Evolutionary conservation across 257 asterid species (phyloP).

Genomic region (Solanum pinnatisectum): DNA sequence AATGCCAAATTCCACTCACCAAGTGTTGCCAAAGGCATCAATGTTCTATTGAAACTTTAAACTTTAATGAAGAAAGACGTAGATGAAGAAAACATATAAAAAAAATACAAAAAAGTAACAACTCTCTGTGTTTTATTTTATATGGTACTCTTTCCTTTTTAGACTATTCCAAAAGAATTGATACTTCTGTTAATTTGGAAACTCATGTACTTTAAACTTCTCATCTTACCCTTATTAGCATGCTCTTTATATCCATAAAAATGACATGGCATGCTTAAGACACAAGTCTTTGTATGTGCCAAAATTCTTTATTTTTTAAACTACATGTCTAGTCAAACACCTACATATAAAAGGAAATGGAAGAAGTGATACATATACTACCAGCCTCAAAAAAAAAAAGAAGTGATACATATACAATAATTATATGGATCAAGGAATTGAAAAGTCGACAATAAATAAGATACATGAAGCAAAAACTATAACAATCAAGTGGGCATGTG

Average conservation of each 20-base stretch:
- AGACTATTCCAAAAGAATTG: not conserved
- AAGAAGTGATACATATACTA: not conserved
- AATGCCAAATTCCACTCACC: not conserved
- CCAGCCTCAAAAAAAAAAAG: no score
- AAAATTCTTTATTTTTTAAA: not conserved
- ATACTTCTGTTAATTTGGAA: not conserved
- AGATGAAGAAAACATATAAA: not conserved
- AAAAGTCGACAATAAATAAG: not conserved
- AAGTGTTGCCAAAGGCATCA: not conserved
- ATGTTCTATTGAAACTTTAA: not conserved
- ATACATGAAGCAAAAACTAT: not conserved
- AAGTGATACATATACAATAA: not conserved
- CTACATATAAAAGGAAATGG: not conserved
- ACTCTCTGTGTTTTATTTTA: not conserved
- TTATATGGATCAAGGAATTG: not conserved
- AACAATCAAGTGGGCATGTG: not conserved
- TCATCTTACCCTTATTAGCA: not conserved
- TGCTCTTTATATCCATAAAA: not conserved
- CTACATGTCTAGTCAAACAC: not conserved
- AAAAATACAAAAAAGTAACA: not conserved
- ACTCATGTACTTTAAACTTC: not conserved
- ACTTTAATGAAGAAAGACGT: not conserved
- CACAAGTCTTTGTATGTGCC: not conserved
- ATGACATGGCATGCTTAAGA: not conserved
- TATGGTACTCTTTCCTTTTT: not conserved